A percentile compares a stretch with the other conserved stretches of the same genome.
Conservation (phyloP, 371 early-diverging fungal species). For the Apophysomyces sp. region DNA sequence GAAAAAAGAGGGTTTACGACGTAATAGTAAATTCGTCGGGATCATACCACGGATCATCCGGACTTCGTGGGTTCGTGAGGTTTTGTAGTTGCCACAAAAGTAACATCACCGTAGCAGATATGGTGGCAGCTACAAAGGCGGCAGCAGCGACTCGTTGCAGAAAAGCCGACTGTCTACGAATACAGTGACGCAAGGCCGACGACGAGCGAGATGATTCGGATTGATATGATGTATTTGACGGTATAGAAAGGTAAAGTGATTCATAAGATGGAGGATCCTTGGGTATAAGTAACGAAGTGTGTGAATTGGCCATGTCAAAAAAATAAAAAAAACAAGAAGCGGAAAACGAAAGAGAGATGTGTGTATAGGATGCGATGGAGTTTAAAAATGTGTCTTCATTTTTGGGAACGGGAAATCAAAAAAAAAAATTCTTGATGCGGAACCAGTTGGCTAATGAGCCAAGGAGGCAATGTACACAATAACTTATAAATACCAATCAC, state of each 20-base stretch:
- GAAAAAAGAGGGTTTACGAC: neutral
- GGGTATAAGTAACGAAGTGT: conserved; percentile 20
- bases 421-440: neutral
- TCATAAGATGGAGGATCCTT: conserved; percentile 48
- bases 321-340: neutral
- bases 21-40: conserved; percentile 9
- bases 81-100: conserved; percentile 47
- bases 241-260: conserved; percentile 32
- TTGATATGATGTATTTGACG: conserved; percentile 17
- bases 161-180: conserved; percentile 30
- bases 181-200: conserved; percentile 17
- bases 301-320: neutral
- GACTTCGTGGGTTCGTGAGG: conserved; percentile 33
- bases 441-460: neutral
- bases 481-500: neutral
- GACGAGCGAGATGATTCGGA: conserved; percentile 15
- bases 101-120: conserved; percentile 43
- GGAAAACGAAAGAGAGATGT: neutral
- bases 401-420: too few relatives aligned
- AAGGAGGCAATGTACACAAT: neutral
- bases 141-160: conserved; percentile 39
- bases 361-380: too few relatives aligned
- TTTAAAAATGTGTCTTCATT: too few relatives aligned
- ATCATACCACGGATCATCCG: conserved; percentile 43
- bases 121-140: conserved; percentile 42